Conservation (phyloP, 2,329 filamentous ascomycete genomes). For the Aspergillus texensis region DNA sequence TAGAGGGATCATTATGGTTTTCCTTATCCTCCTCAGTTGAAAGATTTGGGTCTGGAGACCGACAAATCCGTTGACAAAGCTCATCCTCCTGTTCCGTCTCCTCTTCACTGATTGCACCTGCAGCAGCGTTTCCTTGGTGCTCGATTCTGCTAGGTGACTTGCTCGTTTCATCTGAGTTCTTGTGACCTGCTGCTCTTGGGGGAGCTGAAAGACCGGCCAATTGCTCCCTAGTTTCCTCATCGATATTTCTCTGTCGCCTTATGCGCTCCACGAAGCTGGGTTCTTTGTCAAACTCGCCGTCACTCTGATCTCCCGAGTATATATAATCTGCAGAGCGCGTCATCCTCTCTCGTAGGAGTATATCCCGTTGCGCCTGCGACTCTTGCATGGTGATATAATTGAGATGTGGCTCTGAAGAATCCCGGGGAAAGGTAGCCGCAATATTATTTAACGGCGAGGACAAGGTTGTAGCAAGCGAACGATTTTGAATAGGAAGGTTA, state of each 20-base stretch:
- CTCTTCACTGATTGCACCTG: slow-evolving; percentile 40
- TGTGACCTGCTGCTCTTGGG: slow-evolving; percentile 24
- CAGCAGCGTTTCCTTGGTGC: slow-evolving; percentile 21
- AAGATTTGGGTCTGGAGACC: slow-evolving; percentile 32
- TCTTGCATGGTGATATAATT: slow-evolving; percentile 51
- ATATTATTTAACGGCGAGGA: slow-evolving; percentile 43
- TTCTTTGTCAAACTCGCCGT: slow-evolving; percentile 49
- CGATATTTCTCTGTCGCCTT: slow-evolving; percentile 35
- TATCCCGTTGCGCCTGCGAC: slow-evolving; percentile 47
- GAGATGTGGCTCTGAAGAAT: slow-evolving; percentile 45
- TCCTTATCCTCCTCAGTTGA: slow-evolving; percentile 52
- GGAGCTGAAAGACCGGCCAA: slow-evolving; percentile 40
- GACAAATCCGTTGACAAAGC: slow-evolving; percentile 26
- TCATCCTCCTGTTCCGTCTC: slow-evolving; percentile 53
- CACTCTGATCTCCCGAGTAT: slow-evolving; percentile 37
- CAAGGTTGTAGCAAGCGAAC: slow-evolving; percentile 33
- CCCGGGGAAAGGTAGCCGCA: slow-evolving; percentile 36
- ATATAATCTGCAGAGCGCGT: slow-evolving; percentile 40
- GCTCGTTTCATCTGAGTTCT: not conserved
- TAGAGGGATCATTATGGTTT: slow-evolving; percentile 39
- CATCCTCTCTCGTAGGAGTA: slow-evolving; percentile 32
- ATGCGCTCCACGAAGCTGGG: slow-evolving; percentile 41
- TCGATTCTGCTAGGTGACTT: slow-evolving; percentile 17
- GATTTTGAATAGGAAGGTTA: slow-evolving; percentile 48
- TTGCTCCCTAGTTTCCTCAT: slow-evolving; percentile 38